Evolutionary conservation across 1,139 yeast species (phyloP), one percentile per base, ranked within the genome.

Genomic region (Kazachstania sp.): DNA sequence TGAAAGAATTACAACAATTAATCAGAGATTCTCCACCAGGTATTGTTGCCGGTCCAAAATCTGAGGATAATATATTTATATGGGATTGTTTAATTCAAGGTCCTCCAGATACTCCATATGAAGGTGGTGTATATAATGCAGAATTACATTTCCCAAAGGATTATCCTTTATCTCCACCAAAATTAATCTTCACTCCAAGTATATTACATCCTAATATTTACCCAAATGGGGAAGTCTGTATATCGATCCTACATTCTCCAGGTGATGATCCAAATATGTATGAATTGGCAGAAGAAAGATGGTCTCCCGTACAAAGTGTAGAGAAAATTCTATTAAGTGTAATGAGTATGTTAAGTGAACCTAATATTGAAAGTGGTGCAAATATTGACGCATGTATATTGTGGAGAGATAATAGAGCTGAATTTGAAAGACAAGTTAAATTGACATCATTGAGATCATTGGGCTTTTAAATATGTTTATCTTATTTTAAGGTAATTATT

Each of bases 301-400:
- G 98, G 98, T 85, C 95, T 7, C 98, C 98, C 0, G 92, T 92
- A 40, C 98, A 92, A 65, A 86, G 95, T 61, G 90, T 92, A 28
- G 98, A 92, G 68, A 92, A 92, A 75, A 92, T 92, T 51, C 72
- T 92, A 53, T 70, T 92, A 51, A 84, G 95, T 65, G 97, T 92
- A 28, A 80, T 88, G 77, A 85, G 95, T 59, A 90, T 92, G 97
- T 74, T 92, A 54, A 95, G 97, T 43, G 97, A 92, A 65, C 97
- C 98, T 4, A 92, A 92, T 63, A 86, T 87, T 30, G 97, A 90
- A 65, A 84, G 95, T 60, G 97, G 97, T 4, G 98, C 98, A 44
- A 88, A 92, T 63, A 85, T 92, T 48, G 98, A 92, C 62, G 98
- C 98, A 2, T 86, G 95, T 56, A 88, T 88, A 68, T 73, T 92